Percentiles rank a stretch among this genome's conserved stretches.
These are phyloP conservation scores for Parastagonospora nodorum DNA, from an alignment of 2,329 filamentous ascomycete species.

Conservation along the genomic window DNA sequence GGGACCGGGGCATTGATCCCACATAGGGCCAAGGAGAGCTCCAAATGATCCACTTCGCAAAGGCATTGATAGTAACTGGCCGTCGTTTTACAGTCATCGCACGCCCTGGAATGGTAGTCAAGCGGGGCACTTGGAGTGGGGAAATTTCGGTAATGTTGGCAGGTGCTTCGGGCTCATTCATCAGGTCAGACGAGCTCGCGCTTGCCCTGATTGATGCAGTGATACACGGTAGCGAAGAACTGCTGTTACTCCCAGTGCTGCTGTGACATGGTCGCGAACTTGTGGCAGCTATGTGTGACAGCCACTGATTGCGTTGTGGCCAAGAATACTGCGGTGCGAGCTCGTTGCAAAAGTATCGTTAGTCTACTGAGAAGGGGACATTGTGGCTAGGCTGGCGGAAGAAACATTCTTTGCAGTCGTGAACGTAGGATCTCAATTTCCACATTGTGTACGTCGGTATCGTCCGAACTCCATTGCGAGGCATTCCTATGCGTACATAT, in stretches of 20 bases:
- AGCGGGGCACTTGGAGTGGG: conserved; percentile 10
- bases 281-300: background rate
- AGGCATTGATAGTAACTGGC: conserved; percentile 2
- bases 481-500: conserved; percentile 52
- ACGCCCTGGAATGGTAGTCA: conserved; percentile 15
- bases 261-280: conserved; percentile 11
- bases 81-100: conserved; percentile 21
- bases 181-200: conserved; percentile 23
- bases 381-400: too few relatives aligned
- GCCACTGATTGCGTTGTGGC: background rate
- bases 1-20: background rate
- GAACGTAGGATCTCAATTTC: background rate
- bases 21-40: conserved; percentile 14
- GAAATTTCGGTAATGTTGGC: conserved; percentile 13
- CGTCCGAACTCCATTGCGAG: conserved; percentile 8
- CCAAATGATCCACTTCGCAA: conserved; percentile 20
- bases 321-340: background rate
- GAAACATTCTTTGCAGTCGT: background rate
- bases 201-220: conserved; percentile 17
- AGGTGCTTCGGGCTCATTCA: conserved; percentile 16
- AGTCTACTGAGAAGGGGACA: too few relatives aligned
- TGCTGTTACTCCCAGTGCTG: conserved; percentile 10
- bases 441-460: conserved; percentile 1
- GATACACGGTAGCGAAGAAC: conserved; percentile 15
- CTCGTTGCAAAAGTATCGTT: too few relatives aligned